Base-by-base conservation (phyloP, 305 asterid species). In the Nicotiana rustica region DNA sequence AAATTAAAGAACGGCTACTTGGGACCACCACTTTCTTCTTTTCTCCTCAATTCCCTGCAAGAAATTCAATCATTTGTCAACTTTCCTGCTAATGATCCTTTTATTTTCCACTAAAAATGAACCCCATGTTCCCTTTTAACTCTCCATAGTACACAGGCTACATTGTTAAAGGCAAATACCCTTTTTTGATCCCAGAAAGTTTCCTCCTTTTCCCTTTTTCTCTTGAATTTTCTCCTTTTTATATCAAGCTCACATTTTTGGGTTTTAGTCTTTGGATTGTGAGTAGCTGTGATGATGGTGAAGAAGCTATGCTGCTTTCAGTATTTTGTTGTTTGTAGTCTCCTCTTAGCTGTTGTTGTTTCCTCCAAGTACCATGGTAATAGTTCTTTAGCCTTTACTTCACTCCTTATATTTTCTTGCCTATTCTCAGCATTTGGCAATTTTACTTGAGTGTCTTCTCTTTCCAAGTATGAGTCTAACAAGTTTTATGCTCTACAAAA, bases 321-420 rank as follows among this genome's bases (percentile, higher is more conserved):
- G 17, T 84, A 85, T 83, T 78, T 82, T 84, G 57, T 68, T 79
- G 82, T 92, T 66, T 89, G 82, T 77, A 18, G 64, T 84, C 86
- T 90, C 82, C 84, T 91, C n/a, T 87, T 85, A 13, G 80, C 89
- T 49, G 83, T 85, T 57, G 78, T 78, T 61, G 94, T 84, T 85
- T 89, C 83, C 85, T 90, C 92, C 87, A 85, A 89, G 79, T 68
- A 89, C 81, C 92, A 86, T 86, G 97, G 96, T 93, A 87, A 33
- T 33, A 33, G 8, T 18, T 64, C 56, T 82, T 33, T 77, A 5
- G n/a, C 12, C 66, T 77, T n/a, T 47, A 49, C 19, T 55, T 18
- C 29, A 64, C 10, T 14, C 18, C 17, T 69, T 80, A 25, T 35
- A 19, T 41, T 25, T 25, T 0, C 29, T 25, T 25, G 29, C 29